phyloP scores from a whole-genome alignment of 805 yeast species.

The Cyberlindnera veronae region DNA sequence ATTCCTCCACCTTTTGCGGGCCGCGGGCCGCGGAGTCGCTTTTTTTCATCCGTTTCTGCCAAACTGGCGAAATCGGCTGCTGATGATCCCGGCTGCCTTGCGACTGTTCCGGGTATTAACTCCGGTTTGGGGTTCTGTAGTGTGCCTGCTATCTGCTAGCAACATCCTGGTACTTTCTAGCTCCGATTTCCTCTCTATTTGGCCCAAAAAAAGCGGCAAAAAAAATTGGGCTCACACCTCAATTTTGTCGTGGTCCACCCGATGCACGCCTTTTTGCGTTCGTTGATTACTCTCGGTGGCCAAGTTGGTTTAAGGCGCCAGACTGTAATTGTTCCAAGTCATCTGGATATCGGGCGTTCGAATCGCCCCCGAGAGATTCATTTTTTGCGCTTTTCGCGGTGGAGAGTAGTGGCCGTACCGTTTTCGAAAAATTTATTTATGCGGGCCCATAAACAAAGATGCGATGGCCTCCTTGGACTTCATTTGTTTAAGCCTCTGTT shows the following conservation, averaged over 20 bases:
- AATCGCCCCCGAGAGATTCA: conserved; percentile 46
- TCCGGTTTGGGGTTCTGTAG: no score
- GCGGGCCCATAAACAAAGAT: neutral
- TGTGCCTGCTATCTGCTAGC: no score
- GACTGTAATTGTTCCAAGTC: conserved; percentile 37
- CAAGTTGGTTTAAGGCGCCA: conserved; percentile 46
- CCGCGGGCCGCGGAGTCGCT: no score
- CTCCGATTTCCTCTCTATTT: neutral
- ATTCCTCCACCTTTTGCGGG: no score
- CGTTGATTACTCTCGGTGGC: conserved; percentile 35
- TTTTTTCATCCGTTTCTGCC: no score
- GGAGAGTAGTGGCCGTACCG: neutral
- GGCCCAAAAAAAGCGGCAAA: no score
- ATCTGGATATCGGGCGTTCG: conserved; percentile 51
- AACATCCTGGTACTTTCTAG: no score
- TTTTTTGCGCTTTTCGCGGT: conserved; percentile 3
- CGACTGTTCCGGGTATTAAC: no score
- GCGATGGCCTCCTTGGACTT: no score
- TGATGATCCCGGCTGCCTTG: no score
- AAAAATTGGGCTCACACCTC: no score
- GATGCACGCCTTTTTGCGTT: neutral
- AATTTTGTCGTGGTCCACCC: neutral
- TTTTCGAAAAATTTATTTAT: conserved; percentile 1
- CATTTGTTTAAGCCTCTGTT: no score
- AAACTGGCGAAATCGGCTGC: neutral